Base-by-base conservation (phyloP, 192 early-diverging fungal species). In the Linnemannia elongata region DNA sequence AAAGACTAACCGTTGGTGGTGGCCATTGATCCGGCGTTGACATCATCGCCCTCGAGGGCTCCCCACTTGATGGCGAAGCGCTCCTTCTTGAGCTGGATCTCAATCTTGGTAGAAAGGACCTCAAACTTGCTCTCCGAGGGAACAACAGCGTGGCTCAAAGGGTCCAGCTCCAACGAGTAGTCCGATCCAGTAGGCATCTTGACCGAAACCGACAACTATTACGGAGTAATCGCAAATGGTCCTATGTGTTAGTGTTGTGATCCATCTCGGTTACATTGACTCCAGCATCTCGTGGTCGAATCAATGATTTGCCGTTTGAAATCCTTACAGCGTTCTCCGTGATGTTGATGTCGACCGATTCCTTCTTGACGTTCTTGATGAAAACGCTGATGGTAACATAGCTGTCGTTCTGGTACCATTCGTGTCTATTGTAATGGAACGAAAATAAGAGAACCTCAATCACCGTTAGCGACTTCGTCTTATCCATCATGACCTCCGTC, bases 331-430 rank as follows among this genome's bases (percentile, higher is more conserved):
- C 77, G 24, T 86, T 91, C 4, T 89, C 84, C 0, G 88, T 77
- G 81, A 97, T 93, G 72, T 93, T 91, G 79, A 99, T 77, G 45
- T 90, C 76, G 0, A 96, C 93, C 2, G 93, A 83, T 9, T 96
- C 96, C 77, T 92, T 85, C 77, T 94, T 93, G 52, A 96, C 90
- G 27, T 95, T 95, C 90, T 97, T 98, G 89, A 97, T 94, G 83
- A 99, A 98, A 68, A 99, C 90, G 69, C 95, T 92, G 36, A 99
- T 83, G 33, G 94, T 97, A 54, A 99, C 94, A 85, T 89, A 92
- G 73, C 91, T 88, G 79, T 99, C 98, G 80, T 95, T 99, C 89
- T 99, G 98, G 91, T 96, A 99, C 97, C 97, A 99, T 88, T 99
- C 97, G 79, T 98, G 97, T 81, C 97, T 95, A 81, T 79, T 83